Percentiles rank a stretch among this genome's conserved stretches.
Conservation (phyloP, 257 asterid genomes). For the Gardenia jasminoides region DNA sequence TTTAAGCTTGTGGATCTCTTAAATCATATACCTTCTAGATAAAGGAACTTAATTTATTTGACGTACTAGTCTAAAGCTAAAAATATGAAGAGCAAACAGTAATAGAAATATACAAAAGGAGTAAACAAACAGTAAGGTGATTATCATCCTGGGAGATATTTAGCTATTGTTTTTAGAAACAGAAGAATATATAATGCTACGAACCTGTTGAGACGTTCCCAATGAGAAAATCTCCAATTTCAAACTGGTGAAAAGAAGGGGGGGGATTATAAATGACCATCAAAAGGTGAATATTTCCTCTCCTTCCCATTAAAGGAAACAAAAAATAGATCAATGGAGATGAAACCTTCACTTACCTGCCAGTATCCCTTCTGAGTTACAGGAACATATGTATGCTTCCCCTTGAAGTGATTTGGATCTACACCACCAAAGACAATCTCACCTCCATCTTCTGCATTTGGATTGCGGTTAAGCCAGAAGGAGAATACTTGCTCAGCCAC, state of each 20-base stretch:
- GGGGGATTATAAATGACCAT: neutral
- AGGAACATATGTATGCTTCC: constrained; percentile 70
- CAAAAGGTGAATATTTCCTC: neutral
- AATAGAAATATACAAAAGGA: neutral
- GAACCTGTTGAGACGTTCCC: constrained; percentile 81
- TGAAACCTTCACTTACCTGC: constrained; percentile 53
- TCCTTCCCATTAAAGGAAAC: neutral
- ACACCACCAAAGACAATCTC: constrained; percentile 89
- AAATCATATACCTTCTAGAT: neutral
- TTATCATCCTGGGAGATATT: neutral
- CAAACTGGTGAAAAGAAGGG: constrained; percentile 42
- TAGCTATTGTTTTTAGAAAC: neutral
- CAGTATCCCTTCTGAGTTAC: constrained; percentile 84
- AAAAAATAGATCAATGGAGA: neutral
- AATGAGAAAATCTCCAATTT: constrained; percentile 70
- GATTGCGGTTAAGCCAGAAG: constrained; percentile 81
- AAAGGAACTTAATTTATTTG: neutral
- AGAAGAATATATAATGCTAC: constrained; percentile 1
- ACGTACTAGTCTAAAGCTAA: neutral
- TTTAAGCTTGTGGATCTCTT: neutral
- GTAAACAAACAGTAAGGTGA: neutral
- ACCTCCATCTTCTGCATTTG: constrained; percentile 72
- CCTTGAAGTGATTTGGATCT: constrained; percentile 67
- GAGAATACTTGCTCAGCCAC: constrained; percentile 76
- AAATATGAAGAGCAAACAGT: neutral